Conservation (phyloP, 352 stramenopile species). For the Globisporangium irregulare region DNA sequence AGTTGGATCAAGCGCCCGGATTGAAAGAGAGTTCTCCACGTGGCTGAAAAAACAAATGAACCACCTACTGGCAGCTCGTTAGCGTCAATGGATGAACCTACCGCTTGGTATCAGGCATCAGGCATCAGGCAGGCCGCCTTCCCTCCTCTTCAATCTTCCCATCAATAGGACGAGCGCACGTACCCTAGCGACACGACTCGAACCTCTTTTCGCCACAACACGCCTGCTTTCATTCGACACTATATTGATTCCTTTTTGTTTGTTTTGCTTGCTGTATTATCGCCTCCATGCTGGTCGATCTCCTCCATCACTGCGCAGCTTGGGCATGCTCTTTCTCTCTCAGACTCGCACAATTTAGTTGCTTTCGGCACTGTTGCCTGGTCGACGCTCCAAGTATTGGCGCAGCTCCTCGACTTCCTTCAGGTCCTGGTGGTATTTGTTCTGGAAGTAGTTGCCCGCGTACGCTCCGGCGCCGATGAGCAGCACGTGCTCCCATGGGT, state of each 20-base stretch:
- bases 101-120: too few species aligned
- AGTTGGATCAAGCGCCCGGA: neutral
- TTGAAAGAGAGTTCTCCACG: neutral
- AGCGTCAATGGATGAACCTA: neutral
- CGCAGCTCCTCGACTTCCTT: constrained; percentile 76
- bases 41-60: neutral
- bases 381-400: constrained; percentile 63
- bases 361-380: constrained; percentile 39
- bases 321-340: neutral
- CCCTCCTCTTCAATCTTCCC: neutral
- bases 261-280: neutral
- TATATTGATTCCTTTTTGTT: constrained; percentile 1
- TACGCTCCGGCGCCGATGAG: constrained; percentile 65
- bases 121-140: too few species aligned
- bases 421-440: constrained; percentile 73
- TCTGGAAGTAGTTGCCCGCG: constrained; percentile 61
- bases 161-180: neutral
- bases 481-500: constrained; percentile 79
- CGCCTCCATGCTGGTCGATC: neutral
- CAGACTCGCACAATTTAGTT: constrained; percentile 23
- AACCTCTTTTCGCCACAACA: neutral
- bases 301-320: neutral
- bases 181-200: neutral
- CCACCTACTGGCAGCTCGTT: neutral
- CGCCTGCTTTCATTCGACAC: neutral